Evolutionary conservation across 441 rosid species (phyloP), one percentile per base, ranked within the genome.

Genomic region (Mallotus repandus): DNA sequence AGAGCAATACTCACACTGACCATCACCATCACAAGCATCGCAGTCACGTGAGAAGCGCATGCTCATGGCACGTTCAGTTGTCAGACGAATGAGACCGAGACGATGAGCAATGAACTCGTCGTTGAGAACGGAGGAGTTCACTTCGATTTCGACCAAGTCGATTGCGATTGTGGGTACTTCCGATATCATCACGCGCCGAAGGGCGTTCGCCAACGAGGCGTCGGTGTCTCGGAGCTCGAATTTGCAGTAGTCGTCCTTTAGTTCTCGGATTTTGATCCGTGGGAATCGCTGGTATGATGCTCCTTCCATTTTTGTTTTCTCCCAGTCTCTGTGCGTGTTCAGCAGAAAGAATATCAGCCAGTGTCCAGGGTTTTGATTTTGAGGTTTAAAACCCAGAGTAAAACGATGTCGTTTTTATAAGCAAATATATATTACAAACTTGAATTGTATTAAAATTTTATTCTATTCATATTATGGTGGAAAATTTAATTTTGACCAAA

Each of bases 71-170:
- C 93, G 85, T 3, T 89, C 97, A 71, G 94, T 89, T 64, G 91
- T 88, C 72, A 91, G 94, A 41, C 97, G 98, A 58, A 95, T 87
- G 68, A 95, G 96, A 15, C 99, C 98, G 15, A 95, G 86, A 8
- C 99, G 90, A 77, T 95, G 98, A 72, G 98, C 97, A 9, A 95
- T 91, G 82, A 95, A 95, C 89, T 95, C 99, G 68, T 95, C 99
- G 87, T 86, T 89, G 66, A 95, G 97, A 60, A 93, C 99, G 32
- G 98, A 86, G 9, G 99, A 93, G 61, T 95, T 95, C 22, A 90
- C 89, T 76, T 91, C 96, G 82, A 93, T 95, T 78, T 95, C 96
- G 52, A 95, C 97, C 18, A 95, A 95, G 85, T 95, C 98, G 71
- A 95, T 93, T 52, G 99, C 98, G 21, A 91, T 81, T 13, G 97